Conservation (phyloP, 129 eudicot genomes). For the Cynara cardunculus region DNA sequence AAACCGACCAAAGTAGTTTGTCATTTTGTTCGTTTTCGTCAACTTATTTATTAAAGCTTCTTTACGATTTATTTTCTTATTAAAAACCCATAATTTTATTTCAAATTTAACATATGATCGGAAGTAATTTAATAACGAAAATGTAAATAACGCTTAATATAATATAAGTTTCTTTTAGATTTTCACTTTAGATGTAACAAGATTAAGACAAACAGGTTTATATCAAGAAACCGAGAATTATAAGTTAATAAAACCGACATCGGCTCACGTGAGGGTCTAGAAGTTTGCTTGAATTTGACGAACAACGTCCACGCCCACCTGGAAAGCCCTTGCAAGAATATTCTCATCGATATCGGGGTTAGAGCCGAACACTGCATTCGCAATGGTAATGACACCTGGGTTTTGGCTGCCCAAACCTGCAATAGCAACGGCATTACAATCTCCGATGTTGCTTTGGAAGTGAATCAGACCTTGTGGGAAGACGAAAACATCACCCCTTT, state of each 20-base stretch:
- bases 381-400: constrained; percentile 33
- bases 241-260: background rate
- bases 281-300: background rate
- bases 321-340: constrained; percentile 28
- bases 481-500: constrained; percentile 35
- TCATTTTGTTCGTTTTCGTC: background rate
- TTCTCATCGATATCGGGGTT: background rate
- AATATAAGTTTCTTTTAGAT: background rate
- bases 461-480: constrained; percentile 40
- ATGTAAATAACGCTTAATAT: background rate
- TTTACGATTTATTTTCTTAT: no score
- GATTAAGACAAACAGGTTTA: background rate
- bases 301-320: background rate
- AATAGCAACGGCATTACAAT: constrained; percentile 23
- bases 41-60: background rate
- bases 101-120: background rate
- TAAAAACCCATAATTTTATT: no score
- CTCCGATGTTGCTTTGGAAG: constrained; percentile 27
- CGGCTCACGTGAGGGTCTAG: background rate
- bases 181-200: background rate
- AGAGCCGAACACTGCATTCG: constrained; percentile 24
- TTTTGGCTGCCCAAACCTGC: constrained; percentile 44
- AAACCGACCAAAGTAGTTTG: background rate
- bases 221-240: background rate
- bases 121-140: background rate